These are phyloP conservation scores for Lophiotrema nucula DNA, from an alignment of 495 filamentous ascomycete species.

Conservation along the genomic window DNA sequence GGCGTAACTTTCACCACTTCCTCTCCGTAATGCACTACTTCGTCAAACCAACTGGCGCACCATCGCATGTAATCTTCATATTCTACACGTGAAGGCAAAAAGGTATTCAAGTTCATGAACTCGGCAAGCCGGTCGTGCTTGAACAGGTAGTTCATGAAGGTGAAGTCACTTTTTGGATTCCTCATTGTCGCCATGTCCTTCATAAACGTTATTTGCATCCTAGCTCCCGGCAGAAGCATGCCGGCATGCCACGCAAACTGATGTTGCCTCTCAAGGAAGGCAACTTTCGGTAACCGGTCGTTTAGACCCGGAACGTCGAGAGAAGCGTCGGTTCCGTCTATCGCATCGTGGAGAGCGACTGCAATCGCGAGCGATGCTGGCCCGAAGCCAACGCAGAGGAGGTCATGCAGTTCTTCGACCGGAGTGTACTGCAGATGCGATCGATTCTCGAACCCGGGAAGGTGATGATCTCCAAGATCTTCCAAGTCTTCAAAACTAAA, in stretches of 20 bases:
- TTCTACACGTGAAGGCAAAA: slow-evolving; percentile 80
- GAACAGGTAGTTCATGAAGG: slow-evolving; percentile 92
- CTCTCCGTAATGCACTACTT: slow-evolving; percentile 73
- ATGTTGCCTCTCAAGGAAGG: slow-evolving; percentile 82
- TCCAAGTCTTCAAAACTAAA: not conserved
- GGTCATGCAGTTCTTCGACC: slow-evolving; percentile 67
- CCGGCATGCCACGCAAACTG: slow-evolving; percentile 89
- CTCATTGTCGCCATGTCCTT: slow-evolving; percentile 91
- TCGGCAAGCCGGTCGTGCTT: slow-evolving; percentile 72
- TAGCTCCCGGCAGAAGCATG: slow-evolving; percentile 88
- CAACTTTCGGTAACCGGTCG: slow-evolving; percentile 60
- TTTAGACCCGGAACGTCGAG: slow-evolving; percentile 28
- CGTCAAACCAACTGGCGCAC: slow-evolving; percentile 79
- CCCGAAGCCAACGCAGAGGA: slow-evolving; percentile 91
- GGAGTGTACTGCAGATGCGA: slow-evolving; percentile 40
- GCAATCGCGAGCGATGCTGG: slow-evolving; percentile 92
- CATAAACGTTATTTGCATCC: slow-evolving; percentile 98
- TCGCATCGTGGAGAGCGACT: slow-evolving; percentile 77
- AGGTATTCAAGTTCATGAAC: slow-evolving; percentile 88
- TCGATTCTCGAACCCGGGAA: slow-evolving; percentile 9
- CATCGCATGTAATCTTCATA: slow-evolving; percentile 95
- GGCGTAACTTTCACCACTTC: slow-evolving; percentile 67
- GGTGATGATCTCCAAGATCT: not conserved
- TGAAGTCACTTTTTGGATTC: slow-evolving; percentile 86
- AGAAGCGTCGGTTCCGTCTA: slow-evolving; percentile 33